phyloP scores from a whole-genome alignment of 2,329 filamentous ascomycete genomes.

The Colletotrichum agaves region DNA sequence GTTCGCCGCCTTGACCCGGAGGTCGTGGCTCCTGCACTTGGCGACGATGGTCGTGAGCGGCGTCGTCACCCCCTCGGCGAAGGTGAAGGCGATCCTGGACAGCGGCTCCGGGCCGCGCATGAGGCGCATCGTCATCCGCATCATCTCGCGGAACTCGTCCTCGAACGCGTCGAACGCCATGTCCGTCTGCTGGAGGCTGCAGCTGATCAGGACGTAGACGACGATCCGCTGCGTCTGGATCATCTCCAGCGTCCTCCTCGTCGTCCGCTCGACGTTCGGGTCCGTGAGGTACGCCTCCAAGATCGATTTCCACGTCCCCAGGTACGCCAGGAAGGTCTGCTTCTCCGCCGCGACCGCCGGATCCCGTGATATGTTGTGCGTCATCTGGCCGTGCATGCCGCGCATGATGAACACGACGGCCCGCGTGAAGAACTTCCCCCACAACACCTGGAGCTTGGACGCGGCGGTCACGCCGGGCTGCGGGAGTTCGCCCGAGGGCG shows the following conservation, averaged over 20 bases:
- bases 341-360: not conserved
- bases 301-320: conserved; percentile 14
- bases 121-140: conserved; percentile 26
- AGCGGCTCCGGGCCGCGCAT: conserved; percentile 24
- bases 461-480: not conserved
- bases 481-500: not conserved
- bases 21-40: conserved; percentile 38
- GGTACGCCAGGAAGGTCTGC: conserved; percentile 7
- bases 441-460: conserved; percentile 24
- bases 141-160: conserved; percentile 33
- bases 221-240: conserved; percentile 33
- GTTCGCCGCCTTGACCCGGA: conserved; percentile 34
- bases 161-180: conserved; percentile 37
- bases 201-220: conserved; percentile 25
- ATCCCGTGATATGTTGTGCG: not conserved
- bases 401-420: conserved; percentile 32
- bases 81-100: conserved; percentile 13
- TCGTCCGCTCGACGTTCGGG: not conserved
- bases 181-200: conserved; percentile 36
- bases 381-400: conserved; percentile 21
- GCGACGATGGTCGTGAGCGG: conserved; percentile 35
- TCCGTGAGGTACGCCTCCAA: conserved; percentile 12
- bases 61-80: conserved; percentile 34
- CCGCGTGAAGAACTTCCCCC: conserved; percentile 38
- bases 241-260: conserved; percentile 25